Evolutionary conservation across 129 eudicot species (phyloP).

Genomic region (Cynara cardunculus): DNA sequence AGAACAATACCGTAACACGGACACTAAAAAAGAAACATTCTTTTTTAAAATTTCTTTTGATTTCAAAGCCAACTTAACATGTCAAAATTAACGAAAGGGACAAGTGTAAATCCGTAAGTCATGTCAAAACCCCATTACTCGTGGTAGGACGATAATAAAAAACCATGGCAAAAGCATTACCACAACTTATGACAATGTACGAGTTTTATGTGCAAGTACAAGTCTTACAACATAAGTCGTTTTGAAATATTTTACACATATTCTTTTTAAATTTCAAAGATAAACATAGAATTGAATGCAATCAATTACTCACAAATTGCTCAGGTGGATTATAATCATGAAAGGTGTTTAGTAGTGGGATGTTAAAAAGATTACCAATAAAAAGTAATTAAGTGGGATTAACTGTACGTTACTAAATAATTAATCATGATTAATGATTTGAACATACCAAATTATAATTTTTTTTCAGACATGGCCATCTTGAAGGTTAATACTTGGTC

Average conservation of each 20-base stretch:
- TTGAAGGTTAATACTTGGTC: too few species aligned
- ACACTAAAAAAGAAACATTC: too few species aligned
- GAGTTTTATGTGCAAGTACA: background rate
- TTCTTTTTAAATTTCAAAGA: too few species aligned
- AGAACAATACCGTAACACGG: too few species aligned
- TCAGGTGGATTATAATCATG: background rate
- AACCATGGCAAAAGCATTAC: background rate
- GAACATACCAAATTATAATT: background rate
- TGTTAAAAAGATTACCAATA: background rate
- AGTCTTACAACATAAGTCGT: background rate
- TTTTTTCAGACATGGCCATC: too few species aligned
- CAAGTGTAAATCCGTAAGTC: background rate
- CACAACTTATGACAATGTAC: background rate
- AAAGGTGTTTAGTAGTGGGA: background rate
- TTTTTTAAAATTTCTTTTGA: too few species aligned
- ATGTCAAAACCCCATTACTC: background rate
- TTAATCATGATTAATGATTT: background rate
- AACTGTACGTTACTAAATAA: background rate
- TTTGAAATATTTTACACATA: too few species aligned
- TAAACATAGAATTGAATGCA: background rate
- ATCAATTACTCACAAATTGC: too few species aligned
- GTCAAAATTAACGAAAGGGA: background rate
- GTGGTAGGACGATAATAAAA: background rate
- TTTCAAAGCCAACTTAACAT: background rate
- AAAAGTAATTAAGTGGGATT: background rate